Evolutionary conservation across 1,284 basidiomycete species (phyloP).

Genomic region (Irpex sp.): DNA sequence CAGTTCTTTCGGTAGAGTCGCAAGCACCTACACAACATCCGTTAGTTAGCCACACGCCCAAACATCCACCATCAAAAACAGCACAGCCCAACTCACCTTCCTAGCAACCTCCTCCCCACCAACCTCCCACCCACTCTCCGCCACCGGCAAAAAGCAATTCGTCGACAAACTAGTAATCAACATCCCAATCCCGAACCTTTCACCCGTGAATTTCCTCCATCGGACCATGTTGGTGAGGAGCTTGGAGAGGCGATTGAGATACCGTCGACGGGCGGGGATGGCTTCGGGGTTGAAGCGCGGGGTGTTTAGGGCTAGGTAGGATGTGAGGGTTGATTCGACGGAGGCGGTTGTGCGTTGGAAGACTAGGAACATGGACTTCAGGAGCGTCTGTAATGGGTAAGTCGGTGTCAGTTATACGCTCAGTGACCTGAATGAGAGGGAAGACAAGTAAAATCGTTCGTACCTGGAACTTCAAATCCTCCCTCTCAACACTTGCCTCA

Average conservation of each 20-base stretch:
- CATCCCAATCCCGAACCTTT: constrained; percentile 54
- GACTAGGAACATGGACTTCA: constrained; percentile 57
- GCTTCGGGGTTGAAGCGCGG: constrained; percentile 76
- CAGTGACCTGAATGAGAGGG: neutral
- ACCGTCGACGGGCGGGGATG: constrained; percentile 68
- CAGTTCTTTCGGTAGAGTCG: constrained; percentile 4
- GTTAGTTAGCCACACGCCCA: neutral
- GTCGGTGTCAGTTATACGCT: neutral
- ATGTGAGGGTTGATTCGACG: constrained; percentile 42
- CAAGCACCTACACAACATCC: neutral
- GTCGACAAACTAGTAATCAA: constrained; percentile 58
- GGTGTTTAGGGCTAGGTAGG: constrained; percentile 35
- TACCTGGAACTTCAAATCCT: constrained; percentile 71
- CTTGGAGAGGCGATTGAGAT: constrained; percentile 68
- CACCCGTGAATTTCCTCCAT: constrained; percentile 75
- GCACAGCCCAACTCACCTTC: constrained; percentile 46
- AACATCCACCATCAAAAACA: neutral
- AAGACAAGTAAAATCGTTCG: constrained; percentile 18
- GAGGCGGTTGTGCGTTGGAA: constrained; percentile 58
- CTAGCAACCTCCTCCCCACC: constrained; percentile 72
- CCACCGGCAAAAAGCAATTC: constrained; percentile 62
- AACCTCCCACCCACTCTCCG: constrained; percentile 83
- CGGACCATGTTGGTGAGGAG: constrained; percentile 68
- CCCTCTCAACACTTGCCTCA: constrained; percentile 70
- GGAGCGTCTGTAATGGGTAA: constrained; percentile 46